Conservation (phyloP, 192 early-diverging fungal species). For the Phycomyces blakesleeanus region DNA sequence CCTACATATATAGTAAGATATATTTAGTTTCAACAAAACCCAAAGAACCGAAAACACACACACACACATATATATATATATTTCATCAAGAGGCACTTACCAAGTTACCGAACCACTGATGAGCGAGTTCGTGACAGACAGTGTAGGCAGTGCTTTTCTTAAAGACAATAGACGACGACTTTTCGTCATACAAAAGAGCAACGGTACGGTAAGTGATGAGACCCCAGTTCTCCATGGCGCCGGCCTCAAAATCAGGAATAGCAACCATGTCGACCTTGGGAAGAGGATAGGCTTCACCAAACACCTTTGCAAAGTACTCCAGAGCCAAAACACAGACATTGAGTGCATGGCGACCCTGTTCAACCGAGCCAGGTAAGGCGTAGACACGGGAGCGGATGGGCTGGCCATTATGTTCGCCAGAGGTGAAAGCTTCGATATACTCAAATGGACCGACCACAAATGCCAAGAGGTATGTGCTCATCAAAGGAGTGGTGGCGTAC, state of each 20-base stretch:
- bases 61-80: too few species aligned
- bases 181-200: conserved; percentile 81
- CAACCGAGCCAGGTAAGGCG: conserved; percentile 71
- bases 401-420: conserved; percentile 60
- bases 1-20: too few species aligned
- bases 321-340: conserved; percentile 70
- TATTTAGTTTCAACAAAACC: too few species aligned
- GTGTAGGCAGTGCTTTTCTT: conserved; percentile 86
- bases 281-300: conserved; percentile 86
- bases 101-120: conserved; percentile 94
- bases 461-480: conserved; percentile 93
- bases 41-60: too few species aligned
- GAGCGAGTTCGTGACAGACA: conserved; percentile 86
- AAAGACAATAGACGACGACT: conserved; percentile 62
- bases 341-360: conserved; percentile 81
- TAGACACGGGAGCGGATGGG: conserved; percentile 84
- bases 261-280: conserved; percentile 89
- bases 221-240: conserved; percentile 98
- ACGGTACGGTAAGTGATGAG: conserved; percentile 88
- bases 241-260: conserved; percentile 80
- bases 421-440: conserved; percentile 79
- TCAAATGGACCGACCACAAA: conserved; percentile 91
- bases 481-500: conserved; percentile 87
- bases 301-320: conserved; percentile 86
- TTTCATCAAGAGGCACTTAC: too few species aligned